phyloP scores from a whole-genome alignment of 2,329 filamentous ascomycete species.

The Colletotrichum endophyticum region DNA sequence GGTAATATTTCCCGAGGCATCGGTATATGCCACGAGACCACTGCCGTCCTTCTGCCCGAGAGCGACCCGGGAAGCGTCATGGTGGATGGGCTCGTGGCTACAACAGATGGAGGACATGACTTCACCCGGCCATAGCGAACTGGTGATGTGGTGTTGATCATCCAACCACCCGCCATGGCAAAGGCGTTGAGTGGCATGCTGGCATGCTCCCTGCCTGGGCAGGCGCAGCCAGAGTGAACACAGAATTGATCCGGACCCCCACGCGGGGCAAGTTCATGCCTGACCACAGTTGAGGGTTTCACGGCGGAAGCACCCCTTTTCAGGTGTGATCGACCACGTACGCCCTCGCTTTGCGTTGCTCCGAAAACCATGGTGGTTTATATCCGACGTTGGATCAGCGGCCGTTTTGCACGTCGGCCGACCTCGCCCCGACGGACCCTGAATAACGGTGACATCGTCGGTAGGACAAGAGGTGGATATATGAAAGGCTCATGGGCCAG shows the following conservation, averaged over 20 bases:
- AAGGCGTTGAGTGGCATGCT: slow-evolving; percentile 3
- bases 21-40: neutral
- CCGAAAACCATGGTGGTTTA: slow-evolving; percentile 8
- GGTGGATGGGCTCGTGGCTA: neutral
- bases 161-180: neutral
- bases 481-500: neutral
- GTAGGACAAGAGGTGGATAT: neutral
- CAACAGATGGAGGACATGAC: slow-evolving; percentile 1
- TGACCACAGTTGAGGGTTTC: neutral
- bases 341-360: neutral
- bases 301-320: slow-evolving; percentile 16
- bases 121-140: slow-evolving; percentile 3
- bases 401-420: slow-evolving; percentile 2
- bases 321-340: slow-evolving; percentile 14
- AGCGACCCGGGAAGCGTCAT: neutral
- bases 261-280: slow-evolving; percentile 19
- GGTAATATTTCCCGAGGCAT: neutral
- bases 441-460: neutral
- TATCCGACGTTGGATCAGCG: slow-evolving; percentile 1
- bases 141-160: slow-evolving; percentile 11
- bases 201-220: slow-evolving; percentile 6
- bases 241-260: slow-evolving; percentile 11
- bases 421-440: neutral
- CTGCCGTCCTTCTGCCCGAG: neutral
- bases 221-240: neutral